These are phyloP conservation scores for Gomphus bonarii DNA, from an alignment of 1,284 basidiomycete species.

Conservation along the genomic window DNA sequence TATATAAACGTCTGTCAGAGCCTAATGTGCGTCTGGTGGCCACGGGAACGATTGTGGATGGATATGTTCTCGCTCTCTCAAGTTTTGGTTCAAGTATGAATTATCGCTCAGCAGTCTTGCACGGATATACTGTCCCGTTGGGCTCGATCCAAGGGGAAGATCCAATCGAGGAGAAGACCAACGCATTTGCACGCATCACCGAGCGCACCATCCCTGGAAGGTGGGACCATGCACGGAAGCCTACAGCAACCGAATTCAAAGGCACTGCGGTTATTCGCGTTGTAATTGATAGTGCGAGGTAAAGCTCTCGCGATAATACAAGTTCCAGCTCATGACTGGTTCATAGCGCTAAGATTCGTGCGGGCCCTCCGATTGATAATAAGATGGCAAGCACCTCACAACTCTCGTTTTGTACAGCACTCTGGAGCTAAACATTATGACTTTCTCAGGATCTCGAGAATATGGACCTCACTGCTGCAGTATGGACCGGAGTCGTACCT, in stretches of 20 bases:
- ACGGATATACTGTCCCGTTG: slow-evolving; percentile 18
- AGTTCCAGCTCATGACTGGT: not conserved
- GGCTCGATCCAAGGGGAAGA: slow-evolving; percentile 8
- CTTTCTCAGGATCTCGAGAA: slow-evolving; percentile 13
- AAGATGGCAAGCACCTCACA: slow-evolving; percentile 11
- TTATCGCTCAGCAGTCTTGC: slow-evolving; percentile 20
- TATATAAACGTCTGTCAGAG: slow-evolving; percentile 17
- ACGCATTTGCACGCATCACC: slow-evolving; percentile 7
- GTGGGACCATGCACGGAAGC: slow-evolving; percentile 11
- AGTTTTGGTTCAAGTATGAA: slow-evolving; percentile 19
- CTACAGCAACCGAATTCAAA: slow-evolving; percentile 13
- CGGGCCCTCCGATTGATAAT: slow-evolving; percentile 16
- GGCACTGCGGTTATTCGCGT: slow-evolving; percentile 19
- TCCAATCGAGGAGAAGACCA: not conserved
- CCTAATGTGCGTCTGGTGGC: slow-evolving; percentile 18
- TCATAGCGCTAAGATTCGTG: slow-evolving; percentile 18
- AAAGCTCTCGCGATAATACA: not conserved
- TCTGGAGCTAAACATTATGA: not conserved
- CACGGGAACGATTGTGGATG: slow-evolving; percentile 20
- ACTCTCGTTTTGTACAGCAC: not conserved
- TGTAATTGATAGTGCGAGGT: slow-evolving; percentile 18
- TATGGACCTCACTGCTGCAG: slow-evolving; percentile 10
- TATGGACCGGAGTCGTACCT: slow-evolving; percentile 20
- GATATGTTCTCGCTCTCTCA: slow-evolving; percentile 19
- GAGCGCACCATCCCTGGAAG: slow-evolving; percentile 8